phyloP scores from a whole-genome alignment of 495 filamentous ascomycete species.

The Podospora bellae-mahoneyi region DNA sequence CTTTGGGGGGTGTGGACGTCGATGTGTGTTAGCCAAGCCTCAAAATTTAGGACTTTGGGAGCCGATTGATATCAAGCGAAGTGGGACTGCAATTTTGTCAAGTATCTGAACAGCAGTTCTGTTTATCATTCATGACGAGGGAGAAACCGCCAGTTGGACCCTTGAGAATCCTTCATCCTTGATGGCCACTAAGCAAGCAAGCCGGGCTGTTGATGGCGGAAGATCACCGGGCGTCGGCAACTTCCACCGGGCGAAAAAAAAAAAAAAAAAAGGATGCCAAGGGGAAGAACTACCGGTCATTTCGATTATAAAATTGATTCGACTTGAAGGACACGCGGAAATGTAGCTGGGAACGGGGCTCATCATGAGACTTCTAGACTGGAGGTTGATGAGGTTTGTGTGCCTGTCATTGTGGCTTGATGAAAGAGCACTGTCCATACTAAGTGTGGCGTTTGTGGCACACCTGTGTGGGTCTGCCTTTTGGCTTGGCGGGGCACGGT shows the following conservation, averaged over 20 bases:
- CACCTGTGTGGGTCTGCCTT: neutral
- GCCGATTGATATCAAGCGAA: neutral
- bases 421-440: neutral
- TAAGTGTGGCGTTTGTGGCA: neutral
- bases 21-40: neutral
- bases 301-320: neutral
- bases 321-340: neutral
- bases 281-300: neutral
- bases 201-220: neutral
- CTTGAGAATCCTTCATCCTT: neutral
- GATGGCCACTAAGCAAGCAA: neutral
- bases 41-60: neutral
- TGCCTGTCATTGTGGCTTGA: neutral
- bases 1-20: neutral
- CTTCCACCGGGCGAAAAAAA: neutral
- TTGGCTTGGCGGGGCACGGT: neutral
- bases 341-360: neutral
- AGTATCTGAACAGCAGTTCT: neutral
- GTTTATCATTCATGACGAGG: too few relatives aligned
- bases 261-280: neutral
- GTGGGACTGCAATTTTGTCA: neutral
- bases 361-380: neutral
- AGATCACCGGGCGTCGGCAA: neutral
- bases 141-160: too few relatives aligned
- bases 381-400: neutral